Evolutionary conservation across 1,139 yeast genomes (phyloP).

Genomic region (Sugiyamaella grinbergsii): DNA sequence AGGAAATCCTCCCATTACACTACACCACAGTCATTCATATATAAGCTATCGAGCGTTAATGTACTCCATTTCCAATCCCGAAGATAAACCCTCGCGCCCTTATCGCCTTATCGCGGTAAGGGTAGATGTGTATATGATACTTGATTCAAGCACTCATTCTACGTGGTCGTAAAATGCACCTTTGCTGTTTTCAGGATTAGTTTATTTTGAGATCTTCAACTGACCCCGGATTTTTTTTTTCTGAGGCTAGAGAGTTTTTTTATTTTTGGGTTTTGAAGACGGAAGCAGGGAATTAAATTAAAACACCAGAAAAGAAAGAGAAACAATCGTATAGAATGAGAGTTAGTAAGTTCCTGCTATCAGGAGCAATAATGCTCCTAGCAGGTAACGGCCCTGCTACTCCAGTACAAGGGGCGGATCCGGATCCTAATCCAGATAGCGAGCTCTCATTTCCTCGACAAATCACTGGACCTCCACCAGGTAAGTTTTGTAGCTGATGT

Average conservation of each 20-base stretch:
- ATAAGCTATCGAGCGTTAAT: too few species aligned
- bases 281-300: too few species aligned
- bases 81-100: background rate
- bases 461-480: slow-evolving; percentile 15
- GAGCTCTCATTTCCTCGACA: slow-evolving; percentile 17
- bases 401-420: slow-evolving; percentile 6
- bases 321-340: too few species aligned
- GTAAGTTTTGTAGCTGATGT: background rate
- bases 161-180: slow-evolving; percentile 1
- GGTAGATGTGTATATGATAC: too few species aligned
- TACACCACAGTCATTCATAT: too few species aligned
- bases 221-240: too few species aligned
- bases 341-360: background rate
- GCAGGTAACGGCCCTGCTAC: background rate
- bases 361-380: slow-evolving; percentile 1
- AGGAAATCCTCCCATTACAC: too few species aligned
- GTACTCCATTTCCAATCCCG: too few species aligned
- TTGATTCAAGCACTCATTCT: too few species aligned
- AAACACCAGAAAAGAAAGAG: too few species aligned
- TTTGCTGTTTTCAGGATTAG: too few species aligned
- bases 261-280: background rate
- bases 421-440: slow-evolving; percentile 7
- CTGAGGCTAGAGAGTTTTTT: background rate
- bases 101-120: slow-evolving; percentile 12
- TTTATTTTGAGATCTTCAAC: too few species aligned